A percentile compares a stretch with the other conserved stretches of the same genome.
phyloP scores from a whole-genome alignment of 768 basidiomycete species.

The Suillus clintonianus region DNA sequence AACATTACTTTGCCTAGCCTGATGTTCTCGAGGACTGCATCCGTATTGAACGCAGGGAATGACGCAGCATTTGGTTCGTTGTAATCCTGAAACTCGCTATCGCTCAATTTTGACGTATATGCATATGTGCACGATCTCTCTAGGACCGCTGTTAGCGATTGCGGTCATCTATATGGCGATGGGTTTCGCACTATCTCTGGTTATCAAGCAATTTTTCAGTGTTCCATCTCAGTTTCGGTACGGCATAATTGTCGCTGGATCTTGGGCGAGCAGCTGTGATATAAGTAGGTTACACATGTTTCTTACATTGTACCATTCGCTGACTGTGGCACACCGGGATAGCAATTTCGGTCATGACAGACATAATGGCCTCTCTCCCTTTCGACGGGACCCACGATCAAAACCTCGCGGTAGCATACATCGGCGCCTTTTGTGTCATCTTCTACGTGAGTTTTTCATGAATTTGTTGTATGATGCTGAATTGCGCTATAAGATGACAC shows the following conservation, averaged over 20 bases:
- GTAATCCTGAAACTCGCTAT: constrained; percentile 1
- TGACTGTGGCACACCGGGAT: background rate
- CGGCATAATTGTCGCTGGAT: constrained; percentile 63
- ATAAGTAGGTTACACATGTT: constrained; percentile 48
- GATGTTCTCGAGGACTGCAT: constrained; percentile 66
- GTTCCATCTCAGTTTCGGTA: constrained; percentile 70
- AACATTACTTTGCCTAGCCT: constrained; percentile 30
- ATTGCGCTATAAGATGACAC: background rate
- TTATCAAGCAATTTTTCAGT: constrained; percentile 59
- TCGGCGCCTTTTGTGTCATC: constrained; percentile 58
- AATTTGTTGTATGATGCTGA: background rate
- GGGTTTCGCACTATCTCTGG: constrained; percentile 49
- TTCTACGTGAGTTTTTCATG: constrained; percentile 45
- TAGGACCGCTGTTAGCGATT: constrained; percentile 63
- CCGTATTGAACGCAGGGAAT: constrained; percentile 57
- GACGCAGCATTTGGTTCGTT: constrained; percentile 49
- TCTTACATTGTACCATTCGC: background rate
- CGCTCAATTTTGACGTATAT: background rate
- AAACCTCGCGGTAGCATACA: constrained; percentile 60
- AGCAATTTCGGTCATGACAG: constrained; percentile 65
- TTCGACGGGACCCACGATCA: constrained; percentile 55
- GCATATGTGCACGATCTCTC: background rate
- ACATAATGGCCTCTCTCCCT: constrained; percentile 55
- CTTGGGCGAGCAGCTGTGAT: constrained; percentile 64
- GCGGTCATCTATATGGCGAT: constrained; percentile 53